A percentile compares a stretch with the other conserved stretches of the same genome.
These are phyloP conservation scores for Filobasidium wieringae DNA, from an alignment of 768 basidiomycete genomes.

Conservation along the genomic window DNA sequence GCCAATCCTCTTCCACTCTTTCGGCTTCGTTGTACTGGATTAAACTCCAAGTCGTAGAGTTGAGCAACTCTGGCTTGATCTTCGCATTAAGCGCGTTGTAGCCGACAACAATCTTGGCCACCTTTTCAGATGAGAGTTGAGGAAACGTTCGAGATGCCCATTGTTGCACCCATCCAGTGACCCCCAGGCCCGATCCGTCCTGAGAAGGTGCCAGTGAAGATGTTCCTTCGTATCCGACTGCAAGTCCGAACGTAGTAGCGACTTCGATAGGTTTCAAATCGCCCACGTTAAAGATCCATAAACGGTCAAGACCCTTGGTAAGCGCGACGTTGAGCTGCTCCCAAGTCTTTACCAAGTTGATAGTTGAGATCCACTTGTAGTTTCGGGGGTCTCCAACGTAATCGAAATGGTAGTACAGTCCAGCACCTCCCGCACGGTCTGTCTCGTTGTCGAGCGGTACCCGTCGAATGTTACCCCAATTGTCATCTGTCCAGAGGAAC, in stretches of 20 bases:
- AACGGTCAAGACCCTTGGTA: constrained; percentile 48
- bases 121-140: not conserved
- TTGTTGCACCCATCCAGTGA: constrained; percentile 32
- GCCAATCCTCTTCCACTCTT: constrained; percentile 47
- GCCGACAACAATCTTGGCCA: constrained; percentile 44
- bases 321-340: constrained; percentile 61
- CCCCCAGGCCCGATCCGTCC: constrained; percentile 56
- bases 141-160: constrained; percentile 11
- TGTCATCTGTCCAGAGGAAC: constrained; percentile 60
- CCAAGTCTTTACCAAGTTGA: constrained; percentile 40
- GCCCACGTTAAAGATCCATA: constrained; percentile 67
- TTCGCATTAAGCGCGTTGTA: constrained; percentile 45
- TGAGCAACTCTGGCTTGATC: constrained; percentile 56
- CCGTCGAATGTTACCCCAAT: constrained; percentile 62
- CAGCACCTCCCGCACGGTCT: constrained; percentile 51
- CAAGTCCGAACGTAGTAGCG: constrained; percentile 58
- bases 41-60: constrained; percentile 52
- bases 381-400: constrained; percentile 54
- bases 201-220: constrained; percentile 51
- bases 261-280: constrained; percentile 65
- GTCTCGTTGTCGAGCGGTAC: constrained; percentile 48
- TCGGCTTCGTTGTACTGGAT: constrained; percentile 61
- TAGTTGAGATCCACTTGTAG: constrained; percentile 45
- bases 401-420: constrained; percentile 52
- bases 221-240: constrained; percentile 51